Percentiles rank a stretch among this genome's conserved stretches.
Evolutionary conservation across 352 stramenopile species (phyloP).

Genomic region (Phytophthora hybrid): DNA sequence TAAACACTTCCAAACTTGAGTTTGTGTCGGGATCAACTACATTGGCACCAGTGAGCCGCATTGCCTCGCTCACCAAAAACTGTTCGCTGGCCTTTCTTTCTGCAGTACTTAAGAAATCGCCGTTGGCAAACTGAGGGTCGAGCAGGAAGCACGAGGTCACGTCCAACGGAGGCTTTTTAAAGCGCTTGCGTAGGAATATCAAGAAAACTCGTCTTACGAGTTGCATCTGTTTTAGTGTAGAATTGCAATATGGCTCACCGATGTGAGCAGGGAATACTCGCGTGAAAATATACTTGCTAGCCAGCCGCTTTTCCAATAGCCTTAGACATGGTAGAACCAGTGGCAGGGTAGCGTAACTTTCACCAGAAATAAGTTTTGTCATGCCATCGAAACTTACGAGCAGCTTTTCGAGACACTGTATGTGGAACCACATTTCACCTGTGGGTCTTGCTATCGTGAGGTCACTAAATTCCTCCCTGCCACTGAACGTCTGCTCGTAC

Average conservation of each 20-base stretch:
- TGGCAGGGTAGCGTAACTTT: no score
- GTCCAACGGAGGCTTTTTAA: background rate
- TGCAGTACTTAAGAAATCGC: background rate
- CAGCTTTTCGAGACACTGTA: no score
- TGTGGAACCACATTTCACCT: no score
- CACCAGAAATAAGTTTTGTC: no score
- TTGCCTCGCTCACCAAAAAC: slow-evolving; percentile 9
- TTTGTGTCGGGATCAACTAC: slow-evolving; percentile 2
- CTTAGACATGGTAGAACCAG: no score
- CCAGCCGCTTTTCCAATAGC: no score
- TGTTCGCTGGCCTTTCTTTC: background rate
- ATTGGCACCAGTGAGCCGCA: slow-evolving; percentile 3
- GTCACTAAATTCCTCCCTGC: no score
- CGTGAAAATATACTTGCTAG: slow-evolving; percentile 11
- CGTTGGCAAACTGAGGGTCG: slow-evolving; percentile 11
- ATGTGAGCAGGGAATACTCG: background rate
- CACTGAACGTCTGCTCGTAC: no score
- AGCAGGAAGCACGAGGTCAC: slow-evolving; percentile 12
- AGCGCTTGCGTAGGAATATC: slow-evolving; percentile 11
- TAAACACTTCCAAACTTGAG: slow-evolving; percentile 8
- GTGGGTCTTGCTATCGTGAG: no score
- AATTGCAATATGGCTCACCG: slow-evolving; percentile 7
- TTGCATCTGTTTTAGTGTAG: slow-evolving; percentile 6
- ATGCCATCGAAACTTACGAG: no score
- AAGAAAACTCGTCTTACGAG: slow-evolving; percentile 12